Conservation (phyloP, 2,329 filamentous ascomycete genomes). For the Didymellaceae sp. region DNA sequence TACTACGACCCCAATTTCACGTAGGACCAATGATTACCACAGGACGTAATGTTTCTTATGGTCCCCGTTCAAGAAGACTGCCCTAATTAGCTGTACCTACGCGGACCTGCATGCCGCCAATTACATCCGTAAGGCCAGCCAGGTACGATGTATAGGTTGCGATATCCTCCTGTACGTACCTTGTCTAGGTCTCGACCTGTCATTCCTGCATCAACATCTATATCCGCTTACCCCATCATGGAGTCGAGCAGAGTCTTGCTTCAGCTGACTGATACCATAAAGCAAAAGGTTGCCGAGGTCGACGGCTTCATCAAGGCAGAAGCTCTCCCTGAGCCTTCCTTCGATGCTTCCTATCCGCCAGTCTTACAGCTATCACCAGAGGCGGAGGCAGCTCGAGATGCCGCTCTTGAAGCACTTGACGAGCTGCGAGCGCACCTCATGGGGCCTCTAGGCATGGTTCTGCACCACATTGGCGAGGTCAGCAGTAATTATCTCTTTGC, state of each 20-base stretch:
- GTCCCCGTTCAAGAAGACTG: too few relatives aligned
- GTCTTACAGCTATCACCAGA: neutral
- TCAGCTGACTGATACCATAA: neutral
- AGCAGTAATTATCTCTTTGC: neutral
- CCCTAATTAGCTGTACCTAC: too few relatives aligned
- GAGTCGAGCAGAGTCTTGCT: neutral
- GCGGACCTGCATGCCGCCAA: too few relatives aligned
- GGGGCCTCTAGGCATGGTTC: neutral
- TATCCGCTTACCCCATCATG: neutral
- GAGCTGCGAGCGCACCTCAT: neutral
- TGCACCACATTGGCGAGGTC: neutral
- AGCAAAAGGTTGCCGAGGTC: neutral
- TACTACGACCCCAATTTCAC: too few relatives aligned
- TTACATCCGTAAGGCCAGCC: too few relatives aligned
- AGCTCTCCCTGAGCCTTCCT: neutral
- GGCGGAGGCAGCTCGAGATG: neutral
- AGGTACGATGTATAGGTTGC: too few relatives aligned
- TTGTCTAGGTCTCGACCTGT: too few relatives aligned
- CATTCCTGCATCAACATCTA: too few relatives aligned
- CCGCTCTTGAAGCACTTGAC: neutral
- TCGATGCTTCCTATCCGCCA: neutral
- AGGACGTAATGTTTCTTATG: too few relatives aligned
- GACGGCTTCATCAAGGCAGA: neutral
- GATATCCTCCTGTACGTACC: too few relatives aligned
- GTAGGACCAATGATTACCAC: too few relatives aligned